Evolutionary conservation across 495 filamentous ascomycete genomes (phyloP).

Genomic region (Antarctomyces pellizariae): DNA sequence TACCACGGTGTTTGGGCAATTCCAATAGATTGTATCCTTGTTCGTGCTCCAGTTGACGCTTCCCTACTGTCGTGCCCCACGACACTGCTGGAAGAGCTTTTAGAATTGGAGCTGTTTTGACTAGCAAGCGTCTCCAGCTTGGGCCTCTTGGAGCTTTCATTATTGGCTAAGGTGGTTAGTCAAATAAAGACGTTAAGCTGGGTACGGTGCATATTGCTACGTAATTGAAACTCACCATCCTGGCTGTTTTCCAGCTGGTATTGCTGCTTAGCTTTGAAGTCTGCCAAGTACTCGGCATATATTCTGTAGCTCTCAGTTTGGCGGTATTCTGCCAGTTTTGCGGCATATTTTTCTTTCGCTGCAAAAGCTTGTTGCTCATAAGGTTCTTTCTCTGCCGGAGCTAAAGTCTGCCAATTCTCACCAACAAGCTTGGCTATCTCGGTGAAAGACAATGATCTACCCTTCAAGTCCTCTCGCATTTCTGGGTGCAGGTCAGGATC

Average conservation of each 20-base stretch:
- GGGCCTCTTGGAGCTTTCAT: slow-evolving; percentile 10
- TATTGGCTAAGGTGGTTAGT: slow-evolving; percentile 5
- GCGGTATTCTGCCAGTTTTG: slow-evolving; percentile 45
- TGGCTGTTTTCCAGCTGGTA: slow-evolving; percentile 23
- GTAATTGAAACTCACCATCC: too few species aligned
- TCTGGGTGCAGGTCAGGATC: slow-evolving; percentile 19
- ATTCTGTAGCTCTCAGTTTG: slow-evolving; percentile 36
- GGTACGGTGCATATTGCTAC: too few species aligned
- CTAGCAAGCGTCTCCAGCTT: slow-evolving; percentile 12
- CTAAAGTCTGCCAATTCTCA: slow-evolving; percentile 52
- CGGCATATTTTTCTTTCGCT: slow-evolving; percentile 48
- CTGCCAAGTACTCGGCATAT: slow-evolving; percentile 41
- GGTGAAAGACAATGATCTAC: slow-evolving; percentile 49
- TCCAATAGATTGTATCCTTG: too few species aligned
- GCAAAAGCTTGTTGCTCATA: slow-evolving; percentile 43
- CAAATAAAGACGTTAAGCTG: too few species aligned
- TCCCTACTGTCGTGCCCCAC: too few species aligned
- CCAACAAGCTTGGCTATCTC: slow-evolving; percentile 66
- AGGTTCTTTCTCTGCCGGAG: slow-evolving; percentile 37
- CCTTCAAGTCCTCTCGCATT: slow-evolving; percentile 50
- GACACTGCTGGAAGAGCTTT: slow-evolving; percentile 8
- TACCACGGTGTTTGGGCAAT: too few species aligned
- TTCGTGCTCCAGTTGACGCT: too few species aligned
- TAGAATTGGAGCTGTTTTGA: slow-evolving; percentile 7
- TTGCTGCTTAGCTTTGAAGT: slow-evolving; percentile 46